Conservation (phyloP, 257 asterid species). For the Scutellaria baicalensis region DNA sequence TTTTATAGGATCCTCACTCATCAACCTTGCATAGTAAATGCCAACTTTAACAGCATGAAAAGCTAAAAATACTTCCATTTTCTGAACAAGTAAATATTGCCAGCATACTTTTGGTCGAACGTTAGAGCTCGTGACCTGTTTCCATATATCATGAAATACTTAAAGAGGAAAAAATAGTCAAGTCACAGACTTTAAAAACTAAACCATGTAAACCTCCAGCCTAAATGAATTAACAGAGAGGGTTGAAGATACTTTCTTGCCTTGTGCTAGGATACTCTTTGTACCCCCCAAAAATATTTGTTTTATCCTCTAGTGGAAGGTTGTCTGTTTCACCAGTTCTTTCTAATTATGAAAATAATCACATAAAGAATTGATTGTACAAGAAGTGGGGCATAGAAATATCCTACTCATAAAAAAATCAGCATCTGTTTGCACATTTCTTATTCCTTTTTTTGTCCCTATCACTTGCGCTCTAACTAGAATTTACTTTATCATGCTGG, state of each 20-base stretch:
- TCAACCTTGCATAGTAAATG: neutral
- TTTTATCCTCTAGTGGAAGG: neutral
- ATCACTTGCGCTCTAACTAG: slow-evolving; percentile 1
- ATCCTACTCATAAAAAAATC: neutral
- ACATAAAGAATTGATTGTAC: neutral
- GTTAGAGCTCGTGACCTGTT: slow-evolving; percentile 2
- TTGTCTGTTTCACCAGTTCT: neutral
- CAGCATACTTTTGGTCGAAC: neutral
- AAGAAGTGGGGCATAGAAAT: neutral
- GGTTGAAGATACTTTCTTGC: neutral
- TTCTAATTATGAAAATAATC: neutral
- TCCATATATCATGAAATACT: neutral
- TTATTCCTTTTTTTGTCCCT: neutral
- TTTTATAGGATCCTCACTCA: neutral
- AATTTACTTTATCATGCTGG: neutral
- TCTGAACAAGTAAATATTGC: neutral
- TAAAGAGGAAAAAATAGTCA: neutral
- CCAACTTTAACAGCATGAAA: neutral
- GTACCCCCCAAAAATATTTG: neutral
- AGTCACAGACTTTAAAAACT: neutral
- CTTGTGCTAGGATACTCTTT: neutral
- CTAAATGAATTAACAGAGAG: neutral
- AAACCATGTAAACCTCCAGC: neutral
- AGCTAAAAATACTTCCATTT: neutral
- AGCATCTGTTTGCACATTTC: neutral